A percentile compares a stretch with the other conserved stretches of the same genome.
Conservation (phyloP, 1,284 basidiomycete genomes). For the Chiua sp. region DNA sequence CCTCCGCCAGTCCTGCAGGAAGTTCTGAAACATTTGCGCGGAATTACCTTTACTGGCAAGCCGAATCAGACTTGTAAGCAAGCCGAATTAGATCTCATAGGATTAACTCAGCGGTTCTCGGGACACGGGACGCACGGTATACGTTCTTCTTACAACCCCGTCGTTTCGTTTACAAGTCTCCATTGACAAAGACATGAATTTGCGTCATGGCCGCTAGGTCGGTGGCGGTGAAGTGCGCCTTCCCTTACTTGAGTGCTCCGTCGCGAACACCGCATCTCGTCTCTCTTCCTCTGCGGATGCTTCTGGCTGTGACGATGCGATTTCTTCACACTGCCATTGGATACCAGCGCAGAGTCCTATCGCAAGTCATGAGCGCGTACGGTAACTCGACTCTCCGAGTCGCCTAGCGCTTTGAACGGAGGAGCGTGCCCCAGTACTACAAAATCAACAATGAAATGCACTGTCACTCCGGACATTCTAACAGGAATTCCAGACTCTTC, state of each 20-base stretch:
- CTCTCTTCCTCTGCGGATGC: conserved; percentile 29
- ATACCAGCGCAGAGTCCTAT: conserved; percentile 18
- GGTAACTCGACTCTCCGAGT: conserved; percentile 39
- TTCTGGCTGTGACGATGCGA: conserved; percentile 39
- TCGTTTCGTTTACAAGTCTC: conserved; percentile 11
- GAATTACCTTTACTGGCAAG: conserved; percentile 8
- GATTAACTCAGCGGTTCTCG: conserved; percentile 23
- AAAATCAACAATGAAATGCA: conserved; percentile 38
- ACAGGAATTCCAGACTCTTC: conserved; percentile 35
- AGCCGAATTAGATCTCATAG: conserved; percentile 24
- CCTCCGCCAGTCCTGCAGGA: not conserved
- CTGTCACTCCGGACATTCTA: conserved; percentile 26
- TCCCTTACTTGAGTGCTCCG: conserved; percentile 19
- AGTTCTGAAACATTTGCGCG: conserved; percentile 1
- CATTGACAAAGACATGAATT: conserved; percentile 6
- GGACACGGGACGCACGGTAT: conserved; percentile 27
- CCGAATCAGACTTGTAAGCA: not conserved
- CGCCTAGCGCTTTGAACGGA: conserved; percentile 29
- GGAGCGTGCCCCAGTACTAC: conserved; percentile 29
- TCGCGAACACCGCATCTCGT: conserved; percentile 35
- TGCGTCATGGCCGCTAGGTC: conserved; percentile 33
- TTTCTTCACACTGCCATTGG: conserved; percentile 38
- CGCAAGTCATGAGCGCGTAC: conserved; percentile 27
- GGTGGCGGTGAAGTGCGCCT: conserved; percentile 38
- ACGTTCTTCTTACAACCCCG: conserved; percentile 9